Conservation (phyloP, 2,329 filamentous ascomycete species). For the Trichophyton schoenleinii region DNA sequence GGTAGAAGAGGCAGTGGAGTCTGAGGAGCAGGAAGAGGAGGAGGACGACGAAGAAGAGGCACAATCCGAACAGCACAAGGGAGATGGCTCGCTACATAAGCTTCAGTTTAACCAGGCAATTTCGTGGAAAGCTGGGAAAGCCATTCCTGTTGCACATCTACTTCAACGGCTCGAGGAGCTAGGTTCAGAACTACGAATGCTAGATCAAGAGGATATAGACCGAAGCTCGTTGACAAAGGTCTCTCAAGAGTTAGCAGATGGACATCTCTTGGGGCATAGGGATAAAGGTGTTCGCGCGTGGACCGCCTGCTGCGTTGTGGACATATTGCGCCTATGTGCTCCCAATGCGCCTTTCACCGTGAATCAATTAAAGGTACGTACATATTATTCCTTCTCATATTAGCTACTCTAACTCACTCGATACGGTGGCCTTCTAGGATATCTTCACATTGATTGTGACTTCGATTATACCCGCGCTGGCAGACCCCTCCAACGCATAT, state of each 20-base stretch:
- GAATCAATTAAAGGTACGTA: conserved; percentile 70
- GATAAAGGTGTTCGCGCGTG: conserved; percentile 87
- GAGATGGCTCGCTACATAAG: conserved; percentile 21
- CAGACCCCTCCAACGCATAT: conserved; percentile 78
- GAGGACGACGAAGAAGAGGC: conserved; percentile 2
- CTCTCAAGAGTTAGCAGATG: conserved; percentile 70
- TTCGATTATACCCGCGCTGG: conserved; percentile 69
- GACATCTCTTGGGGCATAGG: conserved; percentile 77
- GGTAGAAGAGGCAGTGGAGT: conserved; percentile 11
- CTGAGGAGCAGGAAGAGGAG: not conserved
- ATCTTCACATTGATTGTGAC: conserved; percentile 84
- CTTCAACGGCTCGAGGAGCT: conserved; percentile 68
- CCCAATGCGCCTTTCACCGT: conserved; percentile 89
- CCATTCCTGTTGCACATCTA: conserved; percentile 72
- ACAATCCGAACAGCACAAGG: conserved; percentile 19
- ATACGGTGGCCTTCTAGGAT: conserved; percentile 45
- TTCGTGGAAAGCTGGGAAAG: conserved; percentile 82
- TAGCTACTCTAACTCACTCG: not conserved
- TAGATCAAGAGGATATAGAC: conserved; percentile 78
- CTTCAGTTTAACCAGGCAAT: conserved; percentile 76
- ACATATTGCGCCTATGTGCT: conserved; percentile 83
- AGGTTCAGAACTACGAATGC: conserved; percentile 65
- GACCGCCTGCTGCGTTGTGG: conserved; percentile 77
- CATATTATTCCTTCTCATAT: not conserved
- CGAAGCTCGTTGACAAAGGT: conserved; percentile 72